A percentile compares a stretch with the other conserved stretches of the same genome.
phyloP scores from a whole-genome alignment of 2,329 filamentous ascomycete genomes.

The Colletotrichum sp. region DNA sequence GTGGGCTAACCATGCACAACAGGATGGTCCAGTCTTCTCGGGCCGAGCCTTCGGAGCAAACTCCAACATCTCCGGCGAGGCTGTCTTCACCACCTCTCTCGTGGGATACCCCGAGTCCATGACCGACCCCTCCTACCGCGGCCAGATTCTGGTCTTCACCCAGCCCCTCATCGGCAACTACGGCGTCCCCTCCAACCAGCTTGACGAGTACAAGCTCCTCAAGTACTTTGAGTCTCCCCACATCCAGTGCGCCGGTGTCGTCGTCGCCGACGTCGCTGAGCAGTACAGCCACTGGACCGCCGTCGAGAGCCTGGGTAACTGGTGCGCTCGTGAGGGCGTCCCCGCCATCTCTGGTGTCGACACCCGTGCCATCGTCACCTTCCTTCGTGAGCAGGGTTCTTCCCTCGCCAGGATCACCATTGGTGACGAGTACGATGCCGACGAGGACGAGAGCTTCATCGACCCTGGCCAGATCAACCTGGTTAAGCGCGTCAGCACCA shows the following conservation, averaged over 20 bases:
- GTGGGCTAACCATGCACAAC: slow-evolving; percentile 25
- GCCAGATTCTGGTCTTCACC: slow-evolving; percentile 98
- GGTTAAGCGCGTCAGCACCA: slow-evolving; percentile 95
- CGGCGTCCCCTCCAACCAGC: slow-evolving; percentile 85
- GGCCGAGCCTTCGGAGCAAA: slow-evolving; percentile 97
- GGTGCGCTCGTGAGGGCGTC: slow-evolving; percentile 96
- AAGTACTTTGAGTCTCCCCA: slow-evolving; percentile 99
- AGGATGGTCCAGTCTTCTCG: slow-evolving; percentile 95
- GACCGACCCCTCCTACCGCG: slow-evolving; percentile 86
- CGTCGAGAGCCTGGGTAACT: slow-evolving; percentile 89
- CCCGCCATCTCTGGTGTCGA: slow-evolving; percentile 97
- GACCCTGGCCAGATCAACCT: slow-evolving; percentile 97
- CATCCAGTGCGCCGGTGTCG: slow-evolving; percentile 94
- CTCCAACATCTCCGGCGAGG: slow-evolving; percentile 95
- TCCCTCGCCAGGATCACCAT: slow-evolving; percentile 93
- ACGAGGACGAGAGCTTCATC: slow-evolving; percentile 95
- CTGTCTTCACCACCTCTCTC: slow-evolving; percentile 97
- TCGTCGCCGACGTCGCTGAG: slow-evolving; percentile 92
- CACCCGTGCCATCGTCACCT: slow-evolving; percentile 94
- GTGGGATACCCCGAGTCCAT: slow-evolving; percentile 97
- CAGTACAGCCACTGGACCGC: slow-evolving; percentile 99
- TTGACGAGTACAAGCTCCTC: slow-evolving; percentile 87
- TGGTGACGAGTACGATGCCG: slow-evolving; percentile 97
- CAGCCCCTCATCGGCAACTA: slow-evolving; percentile 99
- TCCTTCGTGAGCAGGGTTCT: slow-evolving; percentile 94